A percentile compares a stretch with the other conserved stretches of the same genome.
Evolutionary conservation across 352 stramenopile species (phyloP).

Genomic region (Hyaloperonospora arabidopsidis): DNA sequence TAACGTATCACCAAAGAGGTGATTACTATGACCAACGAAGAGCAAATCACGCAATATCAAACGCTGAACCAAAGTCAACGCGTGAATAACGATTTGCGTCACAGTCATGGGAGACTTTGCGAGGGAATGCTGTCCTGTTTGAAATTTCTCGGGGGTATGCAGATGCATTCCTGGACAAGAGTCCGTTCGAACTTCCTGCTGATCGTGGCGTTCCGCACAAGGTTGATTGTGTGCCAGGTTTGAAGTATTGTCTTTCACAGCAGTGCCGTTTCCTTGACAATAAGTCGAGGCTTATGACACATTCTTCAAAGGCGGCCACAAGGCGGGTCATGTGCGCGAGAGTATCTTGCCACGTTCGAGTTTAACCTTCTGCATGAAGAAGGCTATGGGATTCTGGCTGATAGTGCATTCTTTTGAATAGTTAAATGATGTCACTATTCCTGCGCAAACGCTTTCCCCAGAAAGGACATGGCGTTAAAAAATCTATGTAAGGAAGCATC

Average conservation of each 20-base stretch:
- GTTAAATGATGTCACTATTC: too few relatives aligned
- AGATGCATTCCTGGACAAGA: neutral
- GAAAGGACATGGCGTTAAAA: too few relatives aligned
- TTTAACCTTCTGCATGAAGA: neutral
- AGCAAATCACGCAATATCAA: neutral
- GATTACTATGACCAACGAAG: neutral
- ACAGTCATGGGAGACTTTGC: neutral
- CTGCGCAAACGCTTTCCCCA: too few relatives aligned
- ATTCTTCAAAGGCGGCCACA: neutral
- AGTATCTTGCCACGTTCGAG: neutral
- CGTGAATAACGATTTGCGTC: slow-evolving; percentile 1
- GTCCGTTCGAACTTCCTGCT: slow-evolving; percentile 1
- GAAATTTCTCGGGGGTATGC: neutral
- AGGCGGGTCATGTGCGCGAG: neutral
- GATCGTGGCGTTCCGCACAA: neutral
- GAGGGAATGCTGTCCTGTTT: neutral
- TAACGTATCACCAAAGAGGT: neutral
- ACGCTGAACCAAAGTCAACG: neutral
- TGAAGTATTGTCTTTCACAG: neutral
- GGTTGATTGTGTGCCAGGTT: neutral
- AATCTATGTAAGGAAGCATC: too few relatives aligned
- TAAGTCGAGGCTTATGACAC: neutral
- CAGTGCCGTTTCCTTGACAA: neutral
- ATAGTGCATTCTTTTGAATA: too few relatives aligned
- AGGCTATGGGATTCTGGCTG: too few relatives aligned